Base-by-base conservation (phyloP, 2,329 filamentous ascomycete species). In the Tothia fuscella region DNA sequence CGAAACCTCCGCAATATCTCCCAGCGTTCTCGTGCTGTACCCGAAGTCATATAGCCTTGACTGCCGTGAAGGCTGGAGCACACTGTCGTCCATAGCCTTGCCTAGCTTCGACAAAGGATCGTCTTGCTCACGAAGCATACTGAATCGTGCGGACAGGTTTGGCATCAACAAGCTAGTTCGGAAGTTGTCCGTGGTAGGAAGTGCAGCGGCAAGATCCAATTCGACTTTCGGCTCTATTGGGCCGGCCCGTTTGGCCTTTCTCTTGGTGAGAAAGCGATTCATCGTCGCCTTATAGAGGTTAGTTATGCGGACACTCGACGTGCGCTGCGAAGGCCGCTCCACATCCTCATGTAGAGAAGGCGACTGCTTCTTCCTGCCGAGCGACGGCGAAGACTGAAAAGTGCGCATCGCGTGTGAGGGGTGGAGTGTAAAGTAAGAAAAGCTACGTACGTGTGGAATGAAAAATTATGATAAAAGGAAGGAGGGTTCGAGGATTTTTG, bases 141-240 rank as follows among this genome's bases (percentile, higher is more conserved):
- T 96, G 60, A 98, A 98, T 5, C 91, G 79, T 10, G 88, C 86
- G 0, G 89, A 96, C 4, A 98, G 71, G 31, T 88, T 89, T 1
- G 86, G 88, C 89, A 98, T 93, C 47, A 98, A 70, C 45, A 98
- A 66, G 67, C 91, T 96, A 3, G 91, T 98, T 44, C 91, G 78
- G 61, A 98, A 96, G 55, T 96, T 81, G 60, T 96, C 86, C 35
- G 68, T 79, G 0, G 87, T 71, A 1, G 91, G 91, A 2, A 98
- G 67, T 1, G 78, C 88, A 10, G 68, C 67, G 3, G 77, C 60
- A 10, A 96, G 66, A 53, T 96, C 81, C 35, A 95, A 62, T 47
- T 84, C 73, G 45, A 66, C 68, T 56, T 79, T 82, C 34, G 66
- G 63, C 51, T 73, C 67, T 10, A 64, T 61, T 46, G 63, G 55